Conservation (phyloP, 108 stramenopile species). For the Licmophora abbreviata region DNA sequence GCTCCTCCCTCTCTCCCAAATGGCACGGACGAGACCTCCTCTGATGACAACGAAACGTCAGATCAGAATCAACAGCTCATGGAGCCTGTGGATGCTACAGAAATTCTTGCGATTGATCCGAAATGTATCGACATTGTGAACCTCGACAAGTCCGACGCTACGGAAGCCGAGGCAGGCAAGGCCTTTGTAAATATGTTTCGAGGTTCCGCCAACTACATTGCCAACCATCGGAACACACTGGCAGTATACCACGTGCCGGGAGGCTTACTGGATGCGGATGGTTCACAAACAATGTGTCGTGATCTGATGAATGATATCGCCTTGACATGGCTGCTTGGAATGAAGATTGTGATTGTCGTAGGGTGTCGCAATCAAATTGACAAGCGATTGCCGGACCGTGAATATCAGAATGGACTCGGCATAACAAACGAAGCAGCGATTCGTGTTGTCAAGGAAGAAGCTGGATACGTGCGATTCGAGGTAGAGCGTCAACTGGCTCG, state of each 20-base stretch:
- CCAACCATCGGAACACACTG: conserved; percentile 81
- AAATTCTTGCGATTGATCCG: too few species aligned
- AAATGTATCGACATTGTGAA: too few species aligned
- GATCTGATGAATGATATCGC: conserved; percentile 90
- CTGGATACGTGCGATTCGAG: conserved; percentile 92
- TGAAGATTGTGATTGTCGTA: conserved; percentile 74
- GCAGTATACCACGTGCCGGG: conserved; percentile 93
- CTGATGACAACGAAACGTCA: not conserved
- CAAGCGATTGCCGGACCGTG: conserved; percentile 35
- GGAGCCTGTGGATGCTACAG: too few species aligned
- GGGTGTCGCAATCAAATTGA: conserved; percentile 75
- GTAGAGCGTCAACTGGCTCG: conserved; percentile 87
- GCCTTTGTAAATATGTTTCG: conserved; percentile 90
- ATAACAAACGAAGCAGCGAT: conserved; percentile 80
- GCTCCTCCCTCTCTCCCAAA: too few species aligned
- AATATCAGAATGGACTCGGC: conserved; percentile 50
- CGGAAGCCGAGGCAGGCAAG: too few species aligned
- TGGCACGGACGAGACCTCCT: not conserved
- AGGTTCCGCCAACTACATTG: conserved; percentile 91
- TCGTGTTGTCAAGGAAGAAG: conserved; percentile 88
- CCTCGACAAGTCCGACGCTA: too few species aligned
- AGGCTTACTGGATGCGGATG: conserved; percentile 41
- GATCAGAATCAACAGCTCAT: not conserved
- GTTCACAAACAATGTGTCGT: conserved; percentile 47
- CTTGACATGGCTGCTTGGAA: conserved; percentile 85